These are phyloP conservation scores for Petunia secreta DNA, from an alignment of 257 asterid species.

Conservation along the genomic window DNA sequence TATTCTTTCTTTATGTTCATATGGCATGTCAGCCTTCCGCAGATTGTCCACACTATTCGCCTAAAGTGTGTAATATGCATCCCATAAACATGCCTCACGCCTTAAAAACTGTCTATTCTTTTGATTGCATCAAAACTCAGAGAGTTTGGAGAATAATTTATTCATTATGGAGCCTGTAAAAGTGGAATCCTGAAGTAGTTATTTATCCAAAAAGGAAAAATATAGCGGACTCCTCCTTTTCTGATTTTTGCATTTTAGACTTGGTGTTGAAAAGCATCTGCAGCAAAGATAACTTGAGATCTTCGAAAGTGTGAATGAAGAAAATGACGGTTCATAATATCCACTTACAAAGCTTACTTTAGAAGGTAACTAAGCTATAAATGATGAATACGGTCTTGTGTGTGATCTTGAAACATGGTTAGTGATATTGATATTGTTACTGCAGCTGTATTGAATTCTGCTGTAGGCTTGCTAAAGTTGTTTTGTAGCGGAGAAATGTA, in stretches of 20 bases:
- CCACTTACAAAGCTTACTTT: neutral
- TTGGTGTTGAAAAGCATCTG: neutral
- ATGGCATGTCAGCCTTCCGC: neutral
- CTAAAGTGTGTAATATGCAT: neutral
- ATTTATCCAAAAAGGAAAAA: neutral
- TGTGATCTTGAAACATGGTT: conserved; percentile 1
- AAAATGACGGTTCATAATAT: neutral
- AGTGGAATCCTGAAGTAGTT: neutral
- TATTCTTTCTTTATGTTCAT: neutral
- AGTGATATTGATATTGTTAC: conserved; percentile 11
- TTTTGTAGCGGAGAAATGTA: neutral
- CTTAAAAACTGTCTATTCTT: conserved; percentile 10
- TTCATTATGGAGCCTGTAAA: neutral
- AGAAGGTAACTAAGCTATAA: neutral
- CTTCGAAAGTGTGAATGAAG: conserved; percentile 4
- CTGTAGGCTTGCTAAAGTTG: neutral
- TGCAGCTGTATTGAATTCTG: neutral
- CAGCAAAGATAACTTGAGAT: neutral
- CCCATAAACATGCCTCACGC: neutral
- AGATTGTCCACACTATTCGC: neutral
- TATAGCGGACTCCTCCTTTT: too few species aligned
- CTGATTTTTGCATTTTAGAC: neutral
- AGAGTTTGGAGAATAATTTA: neutral
- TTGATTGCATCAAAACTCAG: neutral
- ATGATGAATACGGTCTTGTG: neutral